phyloP scores from a whole-genome alignment of 306 rosid species.

The Vicia villosa region DNA sequence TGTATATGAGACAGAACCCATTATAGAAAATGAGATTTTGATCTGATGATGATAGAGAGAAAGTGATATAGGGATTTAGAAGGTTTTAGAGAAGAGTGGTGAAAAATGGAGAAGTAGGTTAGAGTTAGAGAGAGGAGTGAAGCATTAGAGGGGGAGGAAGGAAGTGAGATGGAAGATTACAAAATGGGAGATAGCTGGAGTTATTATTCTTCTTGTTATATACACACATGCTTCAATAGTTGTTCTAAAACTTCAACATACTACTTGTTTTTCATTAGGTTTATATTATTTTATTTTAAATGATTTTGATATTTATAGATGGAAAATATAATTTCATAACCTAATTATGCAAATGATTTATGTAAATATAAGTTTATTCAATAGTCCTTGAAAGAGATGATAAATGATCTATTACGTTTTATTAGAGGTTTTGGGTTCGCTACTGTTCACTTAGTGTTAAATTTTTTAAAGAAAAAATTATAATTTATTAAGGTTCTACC shows the following conservation, averaged over 20 bases:
- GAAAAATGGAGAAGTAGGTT: slow-evolving; percentile 41
- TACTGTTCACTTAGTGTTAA: too few relatives aligned
- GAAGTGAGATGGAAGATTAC: slow-evolving; percentile 18
- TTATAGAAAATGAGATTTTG: slow-evolving; percentile 39
- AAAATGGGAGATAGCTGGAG: slow-evolving; percentile 29
- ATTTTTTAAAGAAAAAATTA: too few relatives aligned
- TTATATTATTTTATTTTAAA: background rate
- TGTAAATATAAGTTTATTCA: too few relatives aligned
- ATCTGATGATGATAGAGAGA: slow-evolving; percentile 41
- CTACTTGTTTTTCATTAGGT: background rate
- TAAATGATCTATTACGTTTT: too few relatives aligned
- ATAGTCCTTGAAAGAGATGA: too few relatives aligned
- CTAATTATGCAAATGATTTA: too few relatives aligned
- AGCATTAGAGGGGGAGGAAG: too few relatives aligned
- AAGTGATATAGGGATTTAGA: slow-evolving; percentile 33
- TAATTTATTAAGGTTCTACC: too few relatives aligned
- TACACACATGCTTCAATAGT: background rate
- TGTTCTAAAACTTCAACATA: background rate
- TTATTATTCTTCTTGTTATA: background rate
- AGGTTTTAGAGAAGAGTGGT: slow-evolving; percentile 34
- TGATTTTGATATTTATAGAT: too few relatives aligned
- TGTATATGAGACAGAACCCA: slow-evolving; percentile 41
- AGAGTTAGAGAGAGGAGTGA: slow-evolving; percentile 33
- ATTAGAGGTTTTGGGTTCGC: too few relatives aligned
- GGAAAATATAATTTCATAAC: too few relatives aligned